phyloP scores from a whole-genome alignment of 306 rosid species.

The Amphicarpaea edgeworthii region DNA sequence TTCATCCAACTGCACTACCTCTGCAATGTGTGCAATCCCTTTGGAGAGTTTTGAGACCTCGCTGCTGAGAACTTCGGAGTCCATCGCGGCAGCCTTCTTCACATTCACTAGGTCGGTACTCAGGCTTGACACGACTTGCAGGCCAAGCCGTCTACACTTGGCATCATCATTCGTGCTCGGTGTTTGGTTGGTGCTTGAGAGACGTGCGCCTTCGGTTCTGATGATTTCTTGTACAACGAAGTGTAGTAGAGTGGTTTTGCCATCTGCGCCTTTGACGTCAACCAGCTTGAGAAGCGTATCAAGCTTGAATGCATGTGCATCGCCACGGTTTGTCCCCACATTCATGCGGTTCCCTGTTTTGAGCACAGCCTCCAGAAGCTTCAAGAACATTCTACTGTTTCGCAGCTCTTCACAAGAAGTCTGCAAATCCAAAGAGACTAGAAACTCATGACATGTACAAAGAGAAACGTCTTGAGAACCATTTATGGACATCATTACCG shows the following conservation, averaged over 20 bases:
- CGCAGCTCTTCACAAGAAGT: slow-evolving; percentile 91
- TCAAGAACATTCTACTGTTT: slow-evolving; percentile 91
- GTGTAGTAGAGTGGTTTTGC: slow-evolving; percentile 91
- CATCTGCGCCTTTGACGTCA: slow-evolving; percentile 91
- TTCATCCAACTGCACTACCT: slow-evolving; percentile 57
- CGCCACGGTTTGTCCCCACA: slow-evolving; percentile 97
- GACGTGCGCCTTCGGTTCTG: slow-evolving; percentile 89
- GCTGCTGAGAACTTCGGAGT: slow-evolving; percentile 73
- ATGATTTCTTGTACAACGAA: slow-evolving; percentile 97
- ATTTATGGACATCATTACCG: neutral
- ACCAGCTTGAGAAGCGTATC: slow-evolving; percentile 98
- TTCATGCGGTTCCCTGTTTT: slow-evolving; percentile 99
- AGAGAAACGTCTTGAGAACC: neutral
- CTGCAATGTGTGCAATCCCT: slow-evolving; percentile 68
- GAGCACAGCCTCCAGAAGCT: slow-evolving; percentile 94
- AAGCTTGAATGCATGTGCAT: slow-evolving; percentile 97
- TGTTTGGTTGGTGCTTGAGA: slow-evolving; percentile 52
- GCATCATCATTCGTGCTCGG: slow-evolving; percentile 69
- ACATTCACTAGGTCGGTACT: slow-evolving; percentile 84
- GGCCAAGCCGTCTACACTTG: slow-evolving; percentile 83
- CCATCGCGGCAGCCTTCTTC: slow-evolving; percentile 96
- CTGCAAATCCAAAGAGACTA: slow-evolving; percentile 48
- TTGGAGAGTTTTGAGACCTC: slow-evolving; percentile 84
- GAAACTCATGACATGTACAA: neutral
- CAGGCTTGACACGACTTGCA: slow-evolving; percentile 83